A percentile compares a stretch with the other conserved stretches of the same genome.
Evolutionary conservation across 768 basidiomycete species (phyloP).

Genomic region (Clathrus columnatus): DNA sequence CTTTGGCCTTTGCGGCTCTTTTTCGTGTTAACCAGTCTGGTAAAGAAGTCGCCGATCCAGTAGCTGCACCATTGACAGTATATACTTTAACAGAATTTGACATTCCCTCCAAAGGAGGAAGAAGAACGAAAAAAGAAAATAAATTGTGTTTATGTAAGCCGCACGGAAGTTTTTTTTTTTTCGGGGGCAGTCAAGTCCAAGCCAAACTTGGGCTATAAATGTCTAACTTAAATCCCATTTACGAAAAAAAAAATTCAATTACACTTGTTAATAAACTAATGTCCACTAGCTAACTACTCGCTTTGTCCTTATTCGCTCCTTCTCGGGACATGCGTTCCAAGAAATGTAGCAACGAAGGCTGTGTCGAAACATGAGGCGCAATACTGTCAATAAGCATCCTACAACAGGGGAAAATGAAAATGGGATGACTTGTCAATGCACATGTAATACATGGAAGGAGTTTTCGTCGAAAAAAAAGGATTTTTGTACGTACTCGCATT

Average conservation of each 20-base stretch:
- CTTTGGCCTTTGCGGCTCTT: conserved; percentile 51
- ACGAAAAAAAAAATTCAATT: too few relatives aligned
- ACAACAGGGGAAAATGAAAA: not conserved
- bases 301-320: too few relatives aligned
- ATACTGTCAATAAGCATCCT: conserved; percentile 11
- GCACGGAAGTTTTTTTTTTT: too few relatives aligned
- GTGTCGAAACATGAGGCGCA: not conserved
- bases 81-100: conserved; percentile 68
- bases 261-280: too few relatives aligned
- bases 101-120: too few relatives aligned
- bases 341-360: not conserved
- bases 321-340: not conserved
- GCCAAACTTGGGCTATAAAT: too few relatives aligned
- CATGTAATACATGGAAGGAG: not conserved
- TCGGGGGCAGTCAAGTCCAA: too few relatives aligned
- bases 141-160: too few relatives aligned
- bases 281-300: too few relatives aligned
- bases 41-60: conserved; percentile 83
- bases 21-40: conserved; percentile 88
- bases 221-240: too few relatives aligned
- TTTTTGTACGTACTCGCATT: conserved; percentile 9
- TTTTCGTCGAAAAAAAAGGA: not conserved
- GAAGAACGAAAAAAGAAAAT: too few relatives aligned
- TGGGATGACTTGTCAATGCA: not conserved
- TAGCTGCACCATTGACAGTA: conserved; percentile 88